Conservation (phyloP, 495 filamentous ascomycete genomes). For the Penicillium pancosmium region DNA sequence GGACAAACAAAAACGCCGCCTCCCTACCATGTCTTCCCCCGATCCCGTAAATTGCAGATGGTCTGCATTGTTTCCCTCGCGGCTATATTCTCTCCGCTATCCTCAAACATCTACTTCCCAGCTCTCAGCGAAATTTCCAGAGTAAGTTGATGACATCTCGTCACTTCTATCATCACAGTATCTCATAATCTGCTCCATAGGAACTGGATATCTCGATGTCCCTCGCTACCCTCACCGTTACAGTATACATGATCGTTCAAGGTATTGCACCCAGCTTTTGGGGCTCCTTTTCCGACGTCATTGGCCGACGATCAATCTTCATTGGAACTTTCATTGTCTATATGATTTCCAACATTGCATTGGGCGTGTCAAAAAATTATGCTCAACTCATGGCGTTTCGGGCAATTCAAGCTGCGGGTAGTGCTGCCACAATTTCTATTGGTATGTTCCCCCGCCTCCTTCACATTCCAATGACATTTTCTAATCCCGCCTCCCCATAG, state of each 20-base stretch:
- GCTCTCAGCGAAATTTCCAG: slow-evolving; percentile 51
- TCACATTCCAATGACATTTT: not conserved
- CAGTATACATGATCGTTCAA: slow-evolving; percentile 50
- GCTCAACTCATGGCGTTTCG: slow-evolving; percentile 63
- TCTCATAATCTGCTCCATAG: slow-evolving; percentile 13
- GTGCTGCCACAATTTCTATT: slow-evolving; percentile 53
- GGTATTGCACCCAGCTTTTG: slow-evolving; percentile 48
- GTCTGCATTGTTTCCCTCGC: slow-evolving; percentile 63
- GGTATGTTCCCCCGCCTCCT: slow-evolving; percentile 19
- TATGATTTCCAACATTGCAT: slow-evolving; percentile 58
- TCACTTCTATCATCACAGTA: not conserved
- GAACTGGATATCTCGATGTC: slow-evolving; percentile 35
- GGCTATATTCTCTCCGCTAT: slow-evolving; percentile 62
- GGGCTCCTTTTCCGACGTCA: slow-evolving; percentile 46
- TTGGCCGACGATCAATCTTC: slow-evolving; percentile 45
- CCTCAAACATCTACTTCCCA: slow-evolving; percentile 81
- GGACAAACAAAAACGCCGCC: slow-evolving; percentile 17
- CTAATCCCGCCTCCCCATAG: slow-evolving; percentile 19
- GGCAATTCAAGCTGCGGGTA: slow-evolving; percentile 65
- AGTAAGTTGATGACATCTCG: slow-evolving; percentile 16
- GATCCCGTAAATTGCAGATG: slow-evolving; percentile 58
- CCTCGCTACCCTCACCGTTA: slow-evolving; percentile 40
- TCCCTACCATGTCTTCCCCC: slow-evolving; percentile 61
- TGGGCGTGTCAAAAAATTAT: slow-evolving; percentile 65
- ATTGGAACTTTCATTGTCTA: slow-evolving; percentile 46